Conservation (phyloP, 1,284 basidiomycete species). For the Trametes hirsuta region DNA sequence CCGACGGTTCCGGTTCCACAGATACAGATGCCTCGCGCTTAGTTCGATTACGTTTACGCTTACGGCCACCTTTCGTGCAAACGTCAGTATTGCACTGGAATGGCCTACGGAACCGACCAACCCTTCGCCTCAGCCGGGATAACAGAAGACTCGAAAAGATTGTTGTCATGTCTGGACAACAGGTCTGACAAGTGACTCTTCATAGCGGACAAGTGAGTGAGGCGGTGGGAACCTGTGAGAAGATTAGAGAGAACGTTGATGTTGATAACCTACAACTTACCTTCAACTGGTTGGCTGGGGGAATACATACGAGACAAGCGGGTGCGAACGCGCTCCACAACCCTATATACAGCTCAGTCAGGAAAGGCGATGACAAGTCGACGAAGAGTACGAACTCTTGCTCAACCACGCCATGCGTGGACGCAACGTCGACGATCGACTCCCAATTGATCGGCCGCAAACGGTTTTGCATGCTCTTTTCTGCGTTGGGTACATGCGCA, state of each 20-base stretch:
- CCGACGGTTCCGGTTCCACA: no score
- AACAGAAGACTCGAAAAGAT: neutral
- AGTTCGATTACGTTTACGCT: no score
- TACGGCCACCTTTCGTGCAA: no score
- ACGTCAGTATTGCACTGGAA: neutral
- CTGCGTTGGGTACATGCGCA: conserved; percentile 47
- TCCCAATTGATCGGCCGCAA: conserved; percentile 55
- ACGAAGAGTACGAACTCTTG: conserved; percentile 40
- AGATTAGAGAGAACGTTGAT: neutral
- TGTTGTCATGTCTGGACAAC: conserved; percentile 19
- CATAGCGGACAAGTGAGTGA: conserved; percentile 1
- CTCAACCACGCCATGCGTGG: conserved; percentile 42
- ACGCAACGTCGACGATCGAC: conserved; percentile 48
- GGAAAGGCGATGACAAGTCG: neutral
- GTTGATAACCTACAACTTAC: neutral
- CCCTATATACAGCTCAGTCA: conserved; percentile 30
- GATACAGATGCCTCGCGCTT: no score
- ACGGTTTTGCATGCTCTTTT: conserved; percentile 54
- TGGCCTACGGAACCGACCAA: neutral
- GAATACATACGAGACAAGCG: conserved; percentile 28
- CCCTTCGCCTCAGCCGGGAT: conserved; percentile 1
- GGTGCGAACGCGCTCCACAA: conserved; percentile 30
- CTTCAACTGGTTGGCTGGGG: conserved; percentile 20
- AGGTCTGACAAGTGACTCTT: neutral
- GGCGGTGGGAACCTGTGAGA: conserved; percentile 17